These are phyloP conservation scores for Apiospora sp. DNA, from an alignment of 2,329 filamentous ascomycete species.

Conservation along the genomic window DNA sequence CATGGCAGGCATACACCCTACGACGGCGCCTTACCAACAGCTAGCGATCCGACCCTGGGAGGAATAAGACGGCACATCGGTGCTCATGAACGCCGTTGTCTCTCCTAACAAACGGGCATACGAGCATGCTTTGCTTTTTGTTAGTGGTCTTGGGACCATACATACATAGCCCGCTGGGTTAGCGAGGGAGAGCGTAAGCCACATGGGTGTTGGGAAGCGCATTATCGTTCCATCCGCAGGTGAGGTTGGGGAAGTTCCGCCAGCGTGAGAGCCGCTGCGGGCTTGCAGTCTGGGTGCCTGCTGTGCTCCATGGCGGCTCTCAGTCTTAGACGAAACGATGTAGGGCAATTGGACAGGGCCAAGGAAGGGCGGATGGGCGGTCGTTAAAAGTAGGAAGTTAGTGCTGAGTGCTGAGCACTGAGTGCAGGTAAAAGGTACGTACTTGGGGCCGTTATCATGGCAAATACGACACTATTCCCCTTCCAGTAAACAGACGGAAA, in stretches of 20 bases:
- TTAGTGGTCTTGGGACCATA: not conserved
- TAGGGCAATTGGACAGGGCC: not conserved
- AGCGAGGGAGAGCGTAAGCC: not conserved
- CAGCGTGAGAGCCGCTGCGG: not conserved
- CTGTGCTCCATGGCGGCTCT: not conserved
- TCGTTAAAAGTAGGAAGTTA: slow-evolving; percentile 9
- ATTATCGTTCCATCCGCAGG: slow-evolving; percentile 17
- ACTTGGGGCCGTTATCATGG: not conserved
- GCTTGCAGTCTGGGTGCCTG: not conserved
- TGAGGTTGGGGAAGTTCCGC: slow-evolving; percentile 18
- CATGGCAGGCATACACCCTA: not conserved
- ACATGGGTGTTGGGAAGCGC: not conserved
- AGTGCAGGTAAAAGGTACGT: not conserved
- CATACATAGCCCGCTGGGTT: not conserved
- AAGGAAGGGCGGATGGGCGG: not conserved
- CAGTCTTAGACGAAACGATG: not conserved
- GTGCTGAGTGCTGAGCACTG: not conserved
- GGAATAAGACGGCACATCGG: not conserved
- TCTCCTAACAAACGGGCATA: not conserved
- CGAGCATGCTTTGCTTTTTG: not conserved
- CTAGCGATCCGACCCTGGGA: not conserved
- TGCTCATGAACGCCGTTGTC: not conserved
- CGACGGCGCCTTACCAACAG: not conserved
- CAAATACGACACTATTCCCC: not conserved
- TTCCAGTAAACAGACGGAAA: slow-evolving; percentile 1